Evolutionary conservation across 768 basidiomycete species (phyloP), one percentile per base, ranked within the genome.

Genomic region (Tylopilus vinaceipallidus): DNA sequence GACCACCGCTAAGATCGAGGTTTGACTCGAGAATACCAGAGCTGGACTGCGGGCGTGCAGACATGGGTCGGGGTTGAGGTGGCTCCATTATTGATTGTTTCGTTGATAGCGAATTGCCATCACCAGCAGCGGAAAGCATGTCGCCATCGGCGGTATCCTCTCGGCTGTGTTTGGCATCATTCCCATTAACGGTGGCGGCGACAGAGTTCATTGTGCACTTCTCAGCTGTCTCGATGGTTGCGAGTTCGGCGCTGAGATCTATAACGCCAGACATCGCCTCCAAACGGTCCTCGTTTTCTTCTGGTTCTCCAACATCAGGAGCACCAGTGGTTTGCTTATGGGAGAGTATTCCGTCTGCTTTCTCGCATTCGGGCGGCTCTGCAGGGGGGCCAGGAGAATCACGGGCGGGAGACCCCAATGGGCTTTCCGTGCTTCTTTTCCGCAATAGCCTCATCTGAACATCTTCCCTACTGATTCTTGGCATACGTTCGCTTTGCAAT

Each of bases 391-490:
- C 35, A 4, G 59, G 48, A 7, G 57, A 58, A 33, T 52, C 41
- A 39, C 45, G 50, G 4, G 41, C 45, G 35, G 56, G 57, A 2
- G 55, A 68, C 6, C 59, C 52, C 52, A 71, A 49, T 7, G 75
- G 69, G 53, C 78, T 78, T 40, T 79, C 73, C 37, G 65, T 59
- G 36, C 76, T 78, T 49, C 72, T 66, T 55, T 74, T 71, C 42
- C 68, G 71, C 61, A 75, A 56, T 43, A 83, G 60, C 30, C 78
- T 72, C 45, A 75, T 67, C 50, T 78, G 75, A 17, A 85, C 74
- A 41, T 78, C 77, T 45, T 80, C 80, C 24, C 75, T 74, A 45
- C 70, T 81, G 49, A 84, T 81, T 37, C 79, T 73, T 3, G 55
- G 64, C 57, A 29, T 52, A 57, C 58, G 58, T 4, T 43, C 56